Evolutionary conservation across 805 yeast genomes (phyloP), one percentile per base, ranked within the genome.

Genomic region (Candida namnaoensis): DNA sequence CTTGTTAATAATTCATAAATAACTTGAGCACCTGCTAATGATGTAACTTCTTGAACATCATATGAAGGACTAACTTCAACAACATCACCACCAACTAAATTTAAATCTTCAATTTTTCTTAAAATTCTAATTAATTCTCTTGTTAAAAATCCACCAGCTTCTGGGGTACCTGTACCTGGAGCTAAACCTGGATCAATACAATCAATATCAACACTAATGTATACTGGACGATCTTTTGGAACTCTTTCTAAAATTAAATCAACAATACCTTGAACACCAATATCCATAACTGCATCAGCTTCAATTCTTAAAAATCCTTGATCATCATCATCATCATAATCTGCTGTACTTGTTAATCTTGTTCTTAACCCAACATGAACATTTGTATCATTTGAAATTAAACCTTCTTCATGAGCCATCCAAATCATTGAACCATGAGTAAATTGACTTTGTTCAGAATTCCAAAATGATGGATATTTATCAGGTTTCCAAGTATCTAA

Each of bases 341-440:
- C 88, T 40, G 63, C 76, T 12, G 61, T 58, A 11, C 88, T 90
- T 0, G 80, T 70, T 30, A 86, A 62, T 56, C 88, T 74, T 1
- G 95, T 82, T 51, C 95, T 72, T 38, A 85, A 61, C 0, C 95
- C 95, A 24, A 85, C 82, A 54, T 86, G 95, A 36, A 82, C 68
- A 52, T 85, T 82, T 39, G 73, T 61, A 38, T 66, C 65, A 30
- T 76, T 64, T 42, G 68, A 52, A 30, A 82, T 58, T 40, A 83
- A 64, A 0, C 85, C 88, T 55, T 86, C 95, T 44, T 80, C 68
- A 14, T 60, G 52, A 6, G 60, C 60, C 70, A 80, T 72, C 93
- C 93, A 85, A 34, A 86, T 68, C 90, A 86, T 83, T 7, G 93
- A 80, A 5, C 95, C 95, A 54, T 86, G 95, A 35, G 84, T 86